Evolutionary conservation across 345 rosid species (phyloP), one percentile per base, ranked within the genome.

Genomic region (Melastoma malabathricum): DNA sequence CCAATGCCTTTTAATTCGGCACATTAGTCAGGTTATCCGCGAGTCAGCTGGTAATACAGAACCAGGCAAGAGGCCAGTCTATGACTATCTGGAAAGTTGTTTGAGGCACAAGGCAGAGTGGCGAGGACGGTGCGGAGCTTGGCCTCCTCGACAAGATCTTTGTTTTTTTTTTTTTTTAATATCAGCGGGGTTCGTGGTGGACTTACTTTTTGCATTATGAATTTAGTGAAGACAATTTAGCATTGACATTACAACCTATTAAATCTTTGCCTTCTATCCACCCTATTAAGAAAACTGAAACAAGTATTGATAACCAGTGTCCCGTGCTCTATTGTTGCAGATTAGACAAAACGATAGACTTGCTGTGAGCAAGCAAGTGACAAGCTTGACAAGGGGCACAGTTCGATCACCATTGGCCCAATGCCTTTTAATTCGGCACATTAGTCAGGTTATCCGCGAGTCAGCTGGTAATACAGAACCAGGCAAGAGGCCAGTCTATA

Each of bases 331-430:
- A n/a, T n/a, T n/a, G n/a, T n/a, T n/a, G n/a, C 93, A 90, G 96
- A 87, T 90, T 60, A 75, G 96, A 31, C 94, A 90, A 68, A 90
- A 82, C 62, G 96, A 86, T 64, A 74, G 96, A 41, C 77, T 86
- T 50, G 96, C 96, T 68, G 87, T 84, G 27, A 87, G 80, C 73
- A 90, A 90, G 76, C 67, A 87, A 65, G 96, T 90, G 60, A 84
- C 72, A 53, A 84, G 84, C 68, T 77, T 86, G 80, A 82, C 96
- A n/a, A 86, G 78, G 82, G 96, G 96, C 65, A 70, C 83, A 53
- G 93, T 86, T 62, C 95, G 95, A 61, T 90, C 98, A 29, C 98
- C 98, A 48, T 69, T 90, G 70, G 96, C 96, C 46, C 96, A 90
- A 59, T 90, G 98, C 73, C 95, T 82, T 41, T 75, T 86, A 74